Base-by-base conservation (phyloP, 495 filamentous ascomycete genomes). In the Aspergillus funiculosus region DNA sequence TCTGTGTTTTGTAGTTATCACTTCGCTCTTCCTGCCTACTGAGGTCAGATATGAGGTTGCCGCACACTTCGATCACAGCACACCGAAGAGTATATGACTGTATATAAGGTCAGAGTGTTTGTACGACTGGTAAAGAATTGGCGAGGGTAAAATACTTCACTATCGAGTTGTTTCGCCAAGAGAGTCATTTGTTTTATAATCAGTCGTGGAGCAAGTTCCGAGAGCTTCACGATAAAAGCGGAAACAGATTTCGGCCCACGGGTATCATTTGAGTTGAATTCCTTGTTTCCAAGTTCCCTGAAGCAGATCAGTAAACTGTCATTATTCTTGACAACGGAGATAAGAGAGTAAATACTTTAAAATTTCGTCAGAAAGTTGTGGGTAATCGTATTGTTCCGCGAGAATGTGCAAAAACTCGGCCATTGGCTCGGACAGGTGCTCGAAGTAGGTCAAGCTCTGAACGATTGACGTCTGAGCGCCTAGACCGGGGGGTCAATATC, bases 181-280 rank as follows among this genome's bases (percentile, higher is more conserved):
- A 94, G 75, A 10, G 87, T 91, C 82, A 97, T 95, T 61, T 97
- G 91, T 64, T 96, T 96, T 52, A 95, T 94, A 32, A 99, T 89
- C 31, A 95, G 67, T 47, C 90, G 79, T 9, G 92, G 92, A 20
- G 83, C 85, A 54, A 97, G 74, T 60, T 96, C 91, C n/a, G 91
- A 96, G n/a, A 99, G 77, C 62, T 89, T 90, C 39, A 87, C 73
- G 52, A 99, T 85, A 53, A 99, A 99, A 1, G 82, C 77, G n/a
- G 90, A 96, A n/a, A 97, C 87, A 5, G 90, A 96, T 62, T 99
- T 99, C 8, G 92, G 92, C 0, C 92, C 94, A 58, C 82, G 87
- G 6, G 83, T 87, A 60, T 99, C 92, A 57, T 95, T 99, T 51
- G 80, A 89, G 57, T 91, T 95, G 69, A 96, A 99, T 57, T 97